Percentiles rank a stretch among this genome's conserved stretches.
Evolutionary conservation across 2,329 filamentous ascomycete species (phyloP).

Genomic region (Podosphaera xanthii): DNA sequence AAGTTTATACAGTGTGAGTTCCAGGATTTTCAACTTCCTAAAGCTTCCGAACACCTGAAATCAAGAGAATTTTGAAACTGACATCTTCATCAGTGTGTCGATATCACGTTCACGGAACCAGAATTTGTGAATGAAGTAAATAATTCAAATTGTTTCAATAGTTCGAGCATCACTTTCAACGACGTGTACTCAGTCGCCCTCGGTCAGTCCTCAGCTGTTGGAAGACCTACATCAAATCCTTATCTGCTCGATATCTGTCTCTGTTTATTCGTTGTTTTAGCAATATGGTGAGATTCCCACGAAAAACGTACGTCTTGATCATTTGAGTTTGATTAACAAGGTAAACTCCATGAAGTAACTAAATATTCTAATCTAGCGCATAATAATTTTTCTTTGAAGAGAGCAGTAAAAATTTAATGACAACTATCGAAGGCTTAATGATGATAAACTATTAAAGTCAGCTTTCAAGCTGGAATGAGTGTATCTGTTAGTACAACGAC

Average conservation of each 20-base stretch:
- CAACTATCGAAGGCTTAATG: too few species aligned
- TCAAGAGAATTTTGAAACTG: not conserved
- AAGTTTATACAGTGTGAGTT: slow-evolving; percentile 31
- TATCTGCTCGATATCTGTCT: not conserved
- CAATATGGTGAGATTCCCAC: not conserved
- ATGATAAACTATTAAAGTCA: too few species aligned
- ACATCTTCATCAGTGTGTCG: slow-evolving; percentile 46
- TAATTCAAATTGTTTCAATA: slow-evolving; percentile 73
- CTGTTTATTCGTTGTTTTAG: not conserved
- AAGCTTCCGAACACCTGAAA: not conserved
- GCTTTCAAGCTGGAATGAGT: too few species aligned
- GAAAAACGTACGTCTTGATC: not conserved
- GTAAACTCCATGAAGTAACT: too few species aligned
- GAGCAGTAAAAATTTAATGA: too few species aligned
- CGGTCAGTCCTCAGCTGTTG: not conserved
- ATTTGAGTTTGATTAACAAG: too few species aligned
- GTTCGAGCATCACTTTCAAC: slow-evolving; percentile 13
- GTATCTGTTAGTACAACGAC: too few species aligned
- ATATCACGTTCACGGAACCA: slow-evolving; percentile 75
- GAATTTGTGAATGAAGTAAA: slow-evolving; percentile 59
- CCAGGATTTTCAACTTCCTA: not conserved
- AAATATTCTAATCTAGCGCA: too few species aligned
- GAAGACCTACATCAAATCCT: not conserved
- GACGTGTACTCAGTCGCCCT: slow-evolving; percentile 42
- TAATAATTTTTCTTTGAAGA: too few species aligned